Base-by-base conservation (phyloP, 495 filamentous ascomycete species). In the Penicillium turbatum region DNA sequence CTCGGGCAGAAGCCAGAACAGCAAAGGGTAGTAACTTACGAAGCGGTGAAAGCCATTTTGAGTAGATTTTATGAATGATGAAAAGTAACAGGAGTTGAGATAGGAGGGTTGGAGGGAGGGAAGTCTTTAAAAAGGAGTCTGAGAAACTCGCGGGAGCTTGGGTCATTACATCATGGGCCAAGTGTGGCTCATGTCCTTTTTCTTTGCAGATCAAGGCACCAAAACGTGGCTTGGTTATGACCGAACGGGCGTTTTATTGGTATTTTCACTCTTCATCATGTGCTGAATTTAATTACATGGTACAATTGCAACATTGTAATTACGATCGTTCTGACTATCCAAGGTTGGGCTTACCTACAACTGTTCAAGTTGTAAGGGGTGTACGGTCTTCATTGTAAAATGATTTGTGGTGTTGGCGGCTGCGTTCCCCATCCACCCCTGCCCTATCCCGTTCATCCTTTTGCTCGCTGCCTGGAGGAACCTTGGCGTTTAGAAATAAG, bases 21-120 rank as follows among this genome's bases (percentile, higher is more conserved):
- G 32, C 24, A 27, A 27, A 21, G 38, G 17, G 35, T 40, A 35
- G 19, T 8, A 44, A 75, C 78, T 74, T 79, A 83, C 80, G 80
- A 82, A 47, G 79, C 81, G 59, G 82, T 83, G 76, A 84, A 83
- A 76, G 81, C 72, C 82, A 85, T 85, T 53, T 46, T 81, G 74
- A 39, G 29, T 2, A 42, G 44, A 32, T 32, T 19, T 34, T 15
- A 19, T 37, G n/a, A 9, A 9, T 15, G 19, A 11, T 51, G 19
- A 19, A 37, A 41, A 2, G 38, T n/a, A 32, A 17, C 8, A 24
- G 35, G 15, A 27, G 34, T 11, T 16, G 49, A 26, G 44, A 26
- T 17, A 47, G 30, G 39, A 26, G 29, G 36, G 21, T 24, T 41
- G 11, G 37, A 44, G 38, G 38, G 17, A 27, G 38, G 26, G 46